These are phyloP conservation scores for Arthrobotrys sphaeroides DNA, from an alignment of 2,329 filamentous ascomycete genomes.

Conservation along the genomic window DNA sequence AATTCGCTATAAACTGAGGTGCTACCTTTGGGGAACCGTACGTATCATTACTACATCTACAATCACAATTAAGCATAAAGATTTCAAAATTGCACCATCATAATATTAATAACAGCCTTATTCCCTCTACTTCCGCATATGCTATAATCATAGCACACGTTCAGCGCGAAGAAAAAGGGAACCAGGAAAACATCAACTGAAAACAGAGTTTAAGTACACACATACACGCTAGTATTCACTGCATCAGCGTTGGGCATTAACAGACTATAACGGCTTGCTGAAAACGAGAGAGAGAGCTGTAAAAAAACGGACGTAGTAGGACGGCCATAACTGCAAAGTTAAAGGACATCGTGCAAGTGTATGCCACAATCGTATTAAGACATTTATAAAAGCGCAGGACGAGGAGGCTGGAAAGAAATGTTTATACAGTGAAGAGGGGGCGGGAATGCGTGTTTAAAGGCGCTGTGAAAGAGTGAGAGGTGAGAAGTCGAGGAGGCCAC, in stretches of 20 bases:
- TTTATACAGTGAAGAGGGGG: constrained; percentile 9
- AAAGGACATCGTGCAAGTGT: background rate
- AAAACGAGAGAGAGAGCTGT: background rate
- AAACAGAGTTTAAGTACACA: background rate
- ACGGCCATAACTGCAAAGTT: constrained; percentile 1
- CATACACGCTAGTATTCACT: constrained; percentile 9
- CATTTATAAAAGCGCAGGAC: background rate
- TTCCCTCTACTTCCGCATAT: background rate
- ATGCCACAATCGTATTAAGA: background rate
- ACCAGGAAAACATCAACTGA: background rate
- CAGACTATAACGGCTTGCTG: background rate
- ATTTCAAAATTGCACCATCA: background rate
- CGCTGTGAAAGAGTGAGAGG: background rate
- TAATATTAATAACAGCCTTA: background rate
- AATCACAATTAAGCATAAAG: too few species aligned
- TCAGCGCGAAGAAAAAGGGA: background rate
- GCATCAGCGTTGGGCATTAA: background rate
- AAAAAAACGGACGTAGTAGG: too few species aligned
- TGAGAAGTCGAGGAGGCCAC: background rate
- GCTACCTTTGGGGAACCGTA: too few species aligned
- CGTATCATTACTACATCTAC: too few species aligned
- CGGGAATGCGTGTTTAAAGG: background rate
- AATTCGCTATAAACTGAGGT: too few species aligned
- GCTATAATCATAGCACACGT: background rate
- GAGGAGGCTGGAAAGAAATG: background rate